A percentile compares a stretch with the other conserved stretches of the same genome.
Evolutionary conservation across 441 rosid genomes (phyloP).

Genomic region (Macaranga tanarius): DNA sequence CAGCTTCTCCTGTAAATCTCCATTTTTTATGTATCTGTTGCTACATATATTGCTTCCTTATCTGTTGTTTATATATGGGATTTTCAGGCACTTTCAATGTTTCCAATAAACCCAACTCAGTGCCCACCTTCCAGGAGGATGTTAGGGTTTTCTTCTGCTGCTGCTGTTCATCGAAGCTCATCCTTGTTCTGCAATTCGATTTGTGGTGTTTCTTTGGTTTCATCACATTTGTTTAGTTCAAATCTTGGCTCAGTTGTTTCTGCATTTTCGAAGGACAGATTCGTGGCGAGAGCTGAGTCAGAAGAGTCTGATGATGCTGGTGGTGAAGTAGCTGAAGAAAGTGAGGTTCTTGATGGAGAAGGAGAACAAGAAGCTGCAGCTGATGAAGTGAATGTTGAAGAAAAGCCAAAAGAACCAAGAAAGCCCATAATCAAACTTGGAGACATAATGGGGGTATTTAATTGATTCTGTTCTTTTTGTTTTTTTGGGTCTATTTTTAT

Average conservation of each 20-base stretch:
- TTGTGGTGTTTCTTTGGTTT: slow-evolving; percentile 31
- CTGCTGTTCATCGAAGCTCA: slow-evolving; percentile 31
- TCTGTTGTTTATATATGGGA: neutral
- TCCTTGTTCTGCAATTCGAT: slow-evolving; percentile 9
- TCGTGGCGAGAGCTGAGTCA: slow-evolving; percentile 59
- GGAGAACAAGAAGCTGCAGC: slow-evolving; percentile 25
- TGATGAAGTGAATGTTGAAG: slow-evolving; percentile 22
- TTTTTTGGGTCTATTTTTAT: neutral
- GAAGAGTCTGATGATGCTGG: slow-evolving; percentile 31
- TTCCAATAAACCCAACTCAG: slow-evolving; percentile 41
- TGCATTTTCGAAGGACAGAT: slow-evolving; percentile 36
- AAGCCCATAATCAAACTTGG: slow-evolving; percentile 67
- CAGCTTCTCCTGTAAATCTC: neutral
- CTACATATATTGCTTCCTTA: neutral
- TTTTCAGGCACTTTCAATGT: slow-evolving; percentile 48
- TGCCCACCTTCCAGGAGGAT: slow-evolving; percentile 30
- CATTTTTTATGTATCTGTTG: neutral
- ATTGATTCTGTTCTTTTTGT: neutral
- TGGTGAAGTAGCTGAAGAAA: slow-evolving; percentile 38
- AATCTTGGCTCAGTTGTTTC: slow-evolving; percentile 28
- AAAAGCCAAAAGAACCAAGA: slow-evolving; percentile 40
- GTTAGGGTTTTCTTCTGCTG: slow-evolving; percentile 46
- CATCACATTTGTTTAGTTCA: slow-evolving; percentile 31
- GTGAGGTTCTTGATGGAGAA: slow-evolving; percentile 26
- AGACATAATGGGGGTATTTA: slow-evolving; percentile 76